Evolutionary conservation across 164 flowering plant species (phyloP), one percentile per base, ranked within the genome.

Genomic region (Dillenia turbinata): DNA sequence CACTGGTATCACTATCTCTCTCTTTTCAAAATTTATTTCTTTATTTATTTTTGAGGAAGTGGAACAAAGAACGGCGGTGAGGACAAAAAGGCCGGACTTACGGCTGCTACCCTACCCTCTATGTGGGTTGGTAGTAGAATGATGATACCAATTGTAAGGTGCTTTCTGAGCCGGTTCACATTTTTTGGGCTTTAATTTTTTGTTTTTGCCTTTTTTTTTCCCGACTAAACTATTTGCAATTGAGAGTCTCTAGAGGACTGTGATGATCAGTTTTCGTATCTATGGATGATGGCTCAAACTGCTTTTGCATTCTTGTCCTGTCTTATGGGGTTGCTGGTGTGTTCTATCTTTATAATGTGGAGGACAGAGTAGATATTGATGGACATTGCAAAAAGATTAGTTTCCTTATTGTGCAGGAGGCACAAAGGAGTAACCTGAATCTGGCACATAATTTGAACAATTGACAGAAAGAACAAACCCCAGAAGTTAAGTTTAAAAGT

Each of bases 1-100:
- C 69, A 74, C 86, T 6, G 94, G 94, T 87, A 70, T 15, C 8
- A 9, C 26, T 9, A 7, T 44, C 26, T 53, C 10, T 47, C 14
- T 54, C 44, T 52, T 9, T 44, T 55, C 47, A 16, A 1, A 15
- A 56, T 9, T 33, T n/a, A 19, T n/a, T 62, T 26, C 11, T 12
- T 9, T 43, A 14, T 57, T 57, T 49, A 8, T 3, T 14, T 51
- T 51, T 62, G 0, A 51, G 11, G 47, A 12, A 12, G 13, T 47
- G 10, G 47, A 22, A 48, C 10, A 61, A 50, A 50, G 52, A 43
- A 46, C 64, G 65, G 73, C 73, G 54, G 33, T 64, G 68, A 69
- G 49, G 73, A 69, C 50, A 64, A 64, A 62, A 69, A 69, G 68
- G 73, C 73, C 68, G 68, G 65, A 55, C 68, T 59, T 59, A 69